Conservation (phyloP, 2,329 filamentous ascomycete genomes). For the Diaporthe helianthi region DNA sequence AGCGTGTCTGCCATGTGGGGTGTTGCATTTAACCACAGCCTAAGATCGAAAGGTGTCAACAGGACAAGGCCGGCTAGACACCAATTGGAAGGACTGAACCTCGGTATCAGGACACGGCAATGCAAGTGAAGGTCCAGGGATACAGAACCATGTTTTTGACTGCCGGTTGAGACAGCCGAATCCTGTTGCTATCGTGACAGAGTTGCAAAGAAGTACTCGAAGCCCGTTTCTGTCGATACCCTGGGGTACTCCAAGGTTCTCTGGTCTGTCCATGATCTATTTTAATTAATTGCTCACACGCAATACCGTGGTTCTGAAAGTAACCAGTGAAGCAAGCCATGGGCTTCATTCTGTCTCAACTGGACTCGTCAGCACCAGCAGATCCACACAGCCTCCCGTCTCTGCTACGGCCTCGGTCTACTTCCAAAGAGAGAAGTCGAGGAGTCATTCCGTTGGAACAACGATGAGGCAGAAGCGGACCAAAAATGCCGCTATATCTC, state of each 20-base stretch:
- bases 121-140: not conserved
- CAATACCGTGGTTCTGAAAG: not conserved
- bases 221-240: too few species aligned
- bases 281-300: not conserved
- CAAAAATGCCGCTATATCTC: not conserved
- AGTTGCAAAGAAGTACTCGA: not conserved
- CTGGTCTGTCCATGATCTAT: fast-evolving
- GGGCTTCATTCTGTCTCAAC: too few species aligned
- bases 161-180: conserved; percentile 1
- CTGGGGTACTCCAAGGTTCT: too few species aligned
- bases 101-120: conserved; percentile 16
- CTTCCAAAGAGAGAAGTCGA: not conserved
- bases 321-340: too few species aligned
- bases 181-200: not conserved
- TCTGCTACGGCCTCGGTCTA: not conserved
- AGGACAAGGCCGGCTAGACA: conserved; percentile 16
- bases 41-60: conserved; percentile 2
- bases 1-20: not conserved
- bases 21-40: conserved; percentile 27
- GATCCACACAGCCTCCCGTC: not conserved
- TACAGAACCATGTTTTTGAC: not conserved
- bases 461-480: not conserved
- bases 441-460: not conserved
- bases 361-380: too few species aligned
- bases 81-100: conserved; percentile 1